phyloP scores from a whole-genome alignment of 176 grass and related monocot genomes.

The Alloteropsis semialata region DNA sequence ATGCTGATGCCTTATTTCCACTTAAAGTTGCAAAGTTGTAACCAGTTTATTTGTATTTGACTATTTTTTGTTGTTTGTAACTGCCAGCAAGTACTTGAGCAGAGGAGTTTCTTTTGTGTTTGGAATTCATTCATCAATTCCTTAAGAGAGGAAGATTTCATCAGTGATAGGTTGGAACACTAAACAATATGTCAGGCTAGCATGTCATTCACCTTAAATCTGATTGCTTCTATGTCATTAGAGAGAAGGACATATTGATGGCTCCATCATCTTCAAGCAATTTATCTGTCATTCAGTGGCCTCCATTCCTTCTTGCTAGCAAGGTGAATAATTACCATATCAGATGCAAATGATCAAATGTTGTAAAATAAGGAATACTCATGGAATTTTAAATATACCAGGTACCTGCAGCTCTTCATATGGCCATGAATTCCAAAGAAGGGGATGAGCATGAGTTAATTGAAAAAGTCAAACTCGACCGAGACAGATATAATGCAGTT shows the following conservation, averaged over 20 bases:
- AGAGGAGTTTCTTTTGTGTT: constrained; percentile 55
- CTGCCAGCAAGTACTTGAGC: constrained; percentile 41
- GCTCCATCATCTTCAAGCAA: constrained; percentile 57
- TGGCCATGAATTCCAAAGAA: constrained; percentile 70
- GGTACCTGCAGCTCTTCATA: constrained; percentile 73
- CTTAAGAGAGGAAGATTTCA: constrained; percentile 67
- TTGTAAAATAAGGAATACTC: not conserved
- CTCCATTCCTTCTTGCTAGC: constrained; percentile 73
- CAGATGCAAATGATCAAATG: not conserved
- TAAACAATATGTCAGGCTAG: not conserved
- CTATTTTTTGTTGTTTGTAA: not conserved
- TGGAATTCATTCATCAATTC: constrained; percentile 78
- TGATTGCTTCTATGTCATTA: constrained; percentile 37
- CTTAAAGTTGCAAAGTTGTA: not conserved
- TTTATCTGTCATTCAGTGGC: constrained; percentile 57
- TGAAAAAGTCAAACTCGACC: constrained; percentile 57
- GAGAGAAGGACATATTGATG: constrained; percentile 67
- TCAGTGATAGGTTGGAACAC: constrained; percentile 51
- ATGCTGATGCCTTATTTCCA: not conserved
- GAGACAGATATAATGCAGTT: constrained; percentile 59
- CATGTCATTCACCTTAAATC: constrained; percentile 4
- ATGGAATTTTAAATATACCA: constrained; percentile 34
- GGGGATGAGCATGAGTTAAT: constrained; percentile 54
- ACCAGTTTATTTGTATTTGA: constrained; percentile 1
- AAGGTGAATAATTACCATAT: constrained; percentile 40